phyloP scores from a whole-genome alignment of 352 stramenopile species.

The Globisporangium parvum region DNA sequence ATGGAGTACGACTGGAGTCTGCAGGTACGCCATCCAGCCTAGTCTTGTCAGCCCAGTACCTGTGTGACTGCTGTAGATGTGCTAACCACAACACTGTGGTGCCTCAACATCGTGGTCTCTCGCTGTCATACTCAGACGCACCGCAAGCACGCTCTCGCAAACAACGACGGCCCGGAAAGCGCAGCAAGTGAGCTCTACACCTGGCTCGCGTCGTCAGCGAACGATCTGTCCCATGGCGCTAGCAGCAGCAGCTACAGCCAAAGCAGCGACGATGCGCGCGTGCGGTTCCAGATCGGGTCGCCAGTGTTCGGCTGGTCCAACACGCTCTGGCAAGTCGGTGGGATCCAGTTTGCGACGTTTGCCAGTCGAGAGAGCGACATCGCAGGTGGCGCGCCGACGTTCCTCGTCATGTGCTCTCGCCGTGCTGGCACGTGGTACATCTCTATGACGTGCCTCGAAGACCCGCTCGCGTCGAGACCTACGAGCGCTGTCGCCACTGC shows the following conservation, averaged over 20 bases:
- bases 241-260: constrained; percentile 2
- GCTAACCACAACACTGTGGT: too few species aligned
- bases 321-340: constrained; percentile 68
- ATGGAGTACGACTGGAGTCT: constrained; percentile 76
- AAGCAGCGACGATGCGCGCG: constrained; percentile 13
- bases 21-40: constrained; percentile 17
- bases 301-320: constrained; percentile 70
- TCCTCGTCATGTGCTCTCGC: constrained; percentile 65
- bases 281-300: constrained; percentile 65
- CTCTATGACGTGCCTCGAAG: constrained; percentile 57
- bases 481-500: background rate
- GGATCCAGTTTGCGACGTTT: constrained; percentile 81
- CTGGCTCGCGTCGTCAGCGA: constrained; percentile 32
- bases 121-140: too few species aligned
- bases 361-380: constrained; percentile 9
- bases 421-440: constrained; percentile 69
- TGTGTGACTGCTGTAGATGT: too few species aligned
- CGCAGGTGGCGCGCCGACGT: constrained; percentile 20
- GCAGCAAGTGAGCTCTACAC: constrained; percentile 11
- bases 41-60: background rate
- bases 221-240: constrained; percentile 4
- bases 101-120: too few species aligned
- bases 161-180: too few species aligned
- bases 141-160: too few species aligned
- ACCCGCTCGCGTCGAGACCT: constrained; percentile 17